Evolutionary conservation across 2,329 filamentous ascomycete genomes (phyloP).

Genomic region (Shiraia bambusicola): DNA sequence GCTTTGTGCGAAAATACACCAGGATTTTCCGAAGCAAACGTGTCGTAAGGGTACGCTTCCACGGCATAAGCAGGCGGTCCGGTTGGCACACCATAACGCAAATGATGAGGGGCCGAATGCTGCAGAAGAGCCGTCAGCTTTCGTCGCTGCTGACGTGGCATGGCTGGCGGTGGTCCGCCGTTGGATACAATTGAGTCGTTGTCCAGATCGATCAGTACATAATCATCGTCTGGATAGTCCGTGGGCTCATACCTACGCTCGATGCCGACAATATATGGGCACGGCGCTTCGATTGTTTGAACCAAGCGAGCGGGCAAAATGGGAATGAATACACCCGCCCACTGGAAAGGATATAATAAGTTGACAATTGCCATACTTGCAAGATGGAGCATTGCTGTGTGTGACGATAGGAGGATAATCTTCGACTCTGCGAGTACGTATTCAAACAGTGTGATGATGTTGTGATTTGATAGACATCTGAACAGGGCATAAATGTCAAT

Average conservation of each 20-base stretch:
- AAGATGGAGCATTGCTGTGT: constrained; percentile 93
- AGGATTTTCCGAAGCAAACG: constrained; percentile 84
- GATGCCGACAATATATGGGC: constrained; percentile 95
- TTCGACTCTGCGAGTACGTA: constrained; percentile 90
- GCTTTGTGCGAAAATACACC: constrained; percentile 75
- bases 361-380: constrained; percentile 84
- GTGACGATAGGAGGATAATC: constrained; percentile 93
- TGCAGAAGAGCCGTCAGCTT: constrained; percentile 89
- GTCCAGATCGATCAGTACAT: constrained; percentile 91
- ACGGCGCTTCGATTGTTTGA: constrained; percentile 89
- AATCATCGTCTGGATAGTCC: constrained; percentile 90
- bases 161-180: constrained; percentile 67
- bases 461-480: constrained; percentile 82
- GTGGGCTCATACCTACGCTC: constrained; percentile 87
- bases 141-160: constrained; percentile 85
- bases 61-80: constrained; percentile 91
- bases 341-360: constrained; percentile 85
- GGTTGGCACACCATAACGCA: constrained; percentile 79
- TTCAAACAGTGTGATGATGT: constrained; percentile 90
- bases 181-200: constrained; percentile 87
- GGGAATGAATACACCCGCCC: constrained; percentile 93
- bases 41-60: constrained; percentile 87
- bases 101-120: constrained; percentile 84
- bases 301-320: constrained; percentile 84
- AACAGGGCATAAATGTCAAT: constrained; percentile 93